Percentiles rank a stretch among this genome's conserved stretches.
Evolutionary conservation across 768 basidiomycete species (phyloP).

Genomic region (Lactarius akahatsu): DNA sequence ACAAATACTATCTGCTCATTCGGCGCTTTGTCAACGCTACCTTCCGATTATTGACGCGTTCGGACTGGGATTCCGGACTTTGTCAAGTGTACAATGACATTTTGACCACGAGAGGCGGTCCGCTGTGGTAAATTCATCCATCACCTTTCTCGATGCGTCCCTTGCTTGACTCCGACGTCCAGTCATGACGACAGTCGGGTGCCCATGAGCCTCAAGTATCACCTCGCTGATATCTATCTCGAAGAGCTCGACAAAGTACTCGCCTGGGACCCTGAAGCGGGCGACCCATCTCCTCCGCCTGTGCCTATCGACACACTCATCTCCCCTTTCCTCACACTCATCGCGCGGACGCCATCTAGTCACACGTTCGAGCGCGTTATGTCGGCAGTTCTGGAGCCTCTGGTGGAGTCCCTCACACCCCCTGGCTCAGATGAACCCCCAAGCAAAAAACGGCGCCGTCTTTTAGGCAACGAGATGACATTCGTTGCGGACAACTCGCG

Average conservation of each 20-base stretch:
- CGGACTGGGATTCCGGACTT: conserved; percentile 59
- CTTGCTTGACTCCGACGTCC: neutral
- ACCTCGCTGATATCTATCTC: conserved; percentile 86
- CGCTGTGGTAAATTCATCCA: conserved; percentile 59
- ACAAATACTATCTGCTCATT: conserved; percentile 97
- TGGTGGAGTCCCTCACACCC: conserved; percentile 54
- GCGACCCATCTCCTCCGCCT: conserved; percentile 36
- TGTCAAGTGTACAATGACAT: conserved; percentile 69
- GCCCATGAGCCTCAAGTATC: conserved; percentile 76
- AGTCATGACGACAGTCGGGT: conserved; percentile 73
- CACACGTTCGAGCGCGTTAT: conserved; percentile 74
- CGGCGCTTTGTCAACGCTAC: conserved; percentile 84
- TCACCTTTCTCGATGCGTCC: conserved; percentile 29
- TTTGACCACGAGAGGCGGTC: conserved; percentile 65
- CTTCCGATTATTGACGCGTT: conserved; percentile 73
- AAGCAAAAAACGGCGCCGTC: conserved; percentile 48
- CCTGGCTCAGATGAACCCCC: conserved; percentile 39
- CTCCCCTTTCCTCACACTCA: conserved; percentile 68
- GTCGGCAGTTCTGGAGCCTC: conserved; percentile 63
- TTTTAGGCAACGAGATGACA: conserved; percentile 42
- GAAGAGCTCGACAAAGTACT: conserved; percentile 81
- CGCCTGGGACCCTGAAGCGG: conserved; percentile 23
- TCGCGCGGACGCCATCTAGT: conserved; percentile 62
- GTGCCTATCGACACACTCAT: conserved; percentile 57
- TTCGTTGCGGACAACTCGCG: conserved; percentile 57